Evolutionary conservation across 495 filamentous ascomycete genomes (phyloP).

Genomic region (Hyphodiscus hymeniophilus): DNA sequence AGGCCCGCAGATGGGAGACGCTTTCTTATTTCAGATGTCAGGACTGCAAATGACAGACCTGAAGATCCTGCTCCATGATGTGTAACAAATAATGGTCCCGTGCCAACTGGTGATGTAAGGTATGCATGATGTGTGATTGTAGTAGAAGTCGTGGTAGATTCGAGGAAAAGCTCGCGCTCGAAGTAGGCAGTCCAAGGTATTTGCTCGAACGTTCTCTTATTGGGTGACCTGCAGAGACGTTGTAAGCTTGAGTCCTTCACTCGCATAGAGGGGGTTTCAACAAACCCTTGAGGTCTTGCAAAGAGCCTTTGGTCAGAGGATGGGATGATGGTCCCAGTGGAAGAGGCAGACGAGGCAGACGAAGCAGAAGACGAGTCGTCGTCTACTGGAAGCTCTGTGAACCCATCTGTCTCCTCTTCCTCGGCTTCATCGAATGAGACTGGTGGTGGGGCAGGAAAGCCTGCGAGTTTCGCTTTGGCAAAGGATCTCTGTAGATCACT

Average conservation of each 20-base stretch:
- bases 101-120: constrained; percentile 53
- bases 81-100: constrained; percentile 74
- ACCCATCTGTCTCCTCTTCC: constrained; percentile 32
- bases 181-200: constrained; percentile 90
- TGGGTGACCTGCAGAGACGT: constrained; percentile 11
- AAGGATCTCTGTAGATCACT: constrained; percentile 81
- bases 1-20: constrained; percentile 73
- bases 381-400: constrained; percentile 33
- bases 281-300: constrained; percentile 56
- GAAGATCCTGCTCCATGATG: constrained; percentile 91
- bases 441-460: constrained; percentile 43
- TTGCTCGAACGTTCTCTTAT: constrained; percentile 36
- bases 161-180: constrained; percentile 70
- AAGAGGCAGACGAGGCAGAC: constrained; percentile 69
- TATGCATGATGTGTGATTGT: constrained; percentile 77
- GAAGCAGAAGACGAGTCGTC: constrained; percentile 65
- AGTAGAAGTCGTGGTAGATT: constrained; percentile 28
- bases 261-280: constrained; percentile 18
- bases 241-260: constrained; percentile 4
- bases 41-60: constrained; percentile 76
- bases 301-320: constrained; percentile 66
- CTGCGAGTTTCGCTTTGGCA: constrained; percentile 67
- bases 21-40: constrained; percentile 68
- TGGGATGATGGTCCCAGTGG: constrained; percentile 81
- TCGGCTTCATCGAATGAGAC: constrained; percentile 42